phyloP scores from a whole-genome alignment of 1,139 yeast genomes.

The Meyerozyma smithsonii region DNA sequence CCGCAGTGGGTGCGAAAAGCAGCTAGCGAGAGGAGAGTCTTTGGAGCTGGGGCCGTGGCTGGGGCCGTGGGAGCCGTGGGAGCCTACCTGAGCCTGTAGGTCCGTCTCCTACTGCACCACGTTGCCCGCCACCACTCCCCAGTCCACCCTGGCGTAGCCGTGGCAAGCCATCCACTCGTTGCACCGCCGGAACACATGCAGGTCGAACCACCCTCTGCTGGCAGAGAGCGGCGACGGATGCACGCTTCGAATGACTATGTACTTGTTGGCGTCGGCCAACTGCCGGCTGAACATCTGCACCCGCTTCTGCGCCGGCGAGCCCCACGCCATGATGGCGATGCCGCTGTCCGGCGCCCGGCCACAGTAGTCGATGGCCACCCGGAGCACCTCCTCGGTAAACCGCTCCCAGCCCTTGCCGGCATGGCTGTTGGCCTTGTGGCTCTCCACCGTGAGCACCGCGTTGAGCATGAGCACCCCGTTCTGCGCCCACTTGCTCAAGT shows the following conservation, averaged over 20 bases:
- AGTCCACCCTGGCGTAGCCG: constrained; percentile 53
- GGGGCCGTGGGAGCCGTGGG: no score
- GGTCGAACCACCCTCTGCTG: constrained; percentile 72
- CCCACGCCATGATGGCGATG: constrained; percentile 89
- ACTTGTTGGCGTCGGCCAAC: constrained; percentile 22
- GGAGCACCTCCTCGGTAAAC: constrained; percentile 72
- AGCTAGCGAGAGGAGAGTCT: not conserved
- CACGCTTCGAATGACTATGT: constrained; percentile 62
- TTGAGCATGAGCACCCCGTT: constrained; percentile 88
- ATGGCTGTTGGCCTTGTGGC: constrained; percentile 92
- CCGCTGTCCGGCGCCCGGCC: constrained; percentile 35
- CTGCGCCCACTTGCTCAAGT: constrained; percentile 78
- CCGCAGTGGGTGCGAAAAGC: not conserved
- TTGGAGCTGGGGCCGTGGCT: no score
- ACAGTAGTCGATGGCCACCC: constrained; percentile 33
- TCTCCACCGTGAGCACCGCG: constrained; percentile 86
- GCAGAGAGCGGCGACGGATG: constrained; percentile 98
- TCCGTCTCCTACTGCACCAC: constrained; percentile 15
- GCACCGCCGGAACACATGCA: constrained; percentile 64
- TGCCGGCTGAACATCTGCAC: constrained; percentile 38
- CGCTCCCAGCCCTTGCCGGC: constrained; percentile 90
- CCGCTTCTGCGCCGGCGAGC: constrained; percentile 81
- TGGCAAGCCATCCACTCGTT: constrained; percentile 65
- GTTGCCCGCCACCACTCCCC: constrained; percentile 44
- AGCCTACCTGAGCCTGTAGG: no score